Evolutionary conservation across 2,329 filamentous ascomycete genomes (phyloP).

Genomic region (Niveomyces coronatus): DNA sequence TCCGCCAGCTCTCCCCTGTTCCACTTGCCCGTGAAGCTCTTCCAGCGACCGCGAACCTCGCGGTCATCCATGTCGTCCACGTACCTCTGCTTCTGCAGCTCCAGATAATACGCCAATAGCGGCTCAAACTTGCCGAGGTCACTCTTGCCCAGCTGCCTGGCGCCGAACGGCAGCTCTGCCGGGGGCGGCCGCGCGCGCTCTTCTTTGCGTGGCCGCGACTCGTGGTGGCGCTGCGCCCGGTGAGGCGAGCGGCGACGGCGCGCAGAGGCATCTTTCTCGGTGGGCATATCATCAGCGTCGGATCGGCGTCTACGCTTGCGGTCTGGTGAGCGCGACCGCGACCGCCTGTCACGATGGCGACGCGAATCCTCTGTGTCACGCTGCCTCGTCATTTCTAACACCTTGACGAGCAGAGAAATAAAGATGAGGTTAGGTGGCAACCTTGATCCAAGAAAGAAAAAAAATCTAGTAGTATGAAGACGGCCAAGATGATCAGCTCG

Average conservation of each 20-base stretch:
- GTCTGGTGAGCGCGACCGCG: conserved; percentile 11
- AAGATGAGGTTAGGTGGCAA: too few relatives aligned
- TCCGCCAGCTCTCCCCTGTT: conserved; percentile 79
- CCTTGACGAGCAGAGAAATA: too few relatives aligned
- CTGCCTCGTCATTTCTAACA: too few relatives aligned
- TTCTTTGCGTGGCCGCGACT: conserved; percentile 10
- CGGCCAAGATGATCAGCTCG: too few relatives aligned
- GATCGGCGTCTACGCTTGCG: conserved; percentile 9
- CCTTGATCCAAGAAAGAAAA: too few relatives aligned
- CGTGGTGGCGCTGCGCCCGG: conserved; percentile 7
- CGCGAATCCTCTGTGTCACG: conserved; percentile 1
- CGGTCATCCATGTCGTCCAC: conserved; percentile 59
- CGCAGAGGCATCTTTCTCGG: conserved; percentile 3
- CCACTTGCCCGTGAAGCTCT: conserved; percentile 87
- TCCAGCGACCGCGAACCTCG: conserved; percentile 81
- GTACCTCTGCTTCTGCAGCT: conserved; percentile 71
- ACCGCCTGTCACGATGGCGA: conserved; percentile 7
- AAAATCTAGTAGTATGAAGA: too few relatives aligned
- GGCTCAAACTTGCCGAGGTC: conserved; percentile 58
- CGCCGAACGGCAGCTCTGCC: conserved; percentile 50
- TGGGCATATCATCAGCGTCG: not conserved
- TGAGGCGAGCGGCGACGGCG: conserved; percentile 8
- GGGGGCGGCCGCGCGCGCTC: not conserved
- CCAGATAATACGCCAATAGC: conserved; percentile 75
- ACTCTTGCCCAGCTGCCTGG: conserved; percentile 54